Base-by-base conservation (phyloP, 225 moss, liverwort and hornwort genomes). In the Marchantia polymorpha region DNA sequence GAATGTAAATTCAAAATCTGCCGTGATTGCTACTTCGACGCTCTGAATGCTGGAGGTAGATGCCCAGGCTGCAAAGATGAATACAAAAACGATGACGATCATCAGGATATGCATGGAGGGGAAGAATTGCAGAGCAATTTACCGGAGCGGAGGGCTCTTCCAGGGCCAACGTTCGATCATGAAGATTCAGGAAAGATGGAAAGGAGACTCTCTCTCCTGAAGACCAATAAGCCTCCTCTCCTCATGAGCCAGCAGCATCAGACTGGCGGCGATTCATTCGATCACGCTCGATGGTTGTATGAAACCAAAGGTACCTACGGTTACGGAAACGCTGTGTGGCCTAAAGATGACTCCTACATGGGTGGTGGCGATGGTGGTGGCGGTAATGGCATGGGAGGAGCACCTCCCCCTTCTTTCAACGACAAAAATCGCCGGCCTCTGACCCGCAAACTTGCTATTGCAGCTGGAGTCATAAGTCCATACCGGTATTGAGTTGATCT, bases 31-130 rank as follows among this genome's bases (percentile, higher is more conserved):
- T 96, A 96, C 82, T 76, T 90, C 12, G 96, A 96, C 56, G 91
- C 92, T 0, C 79, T 96, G 50, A 83, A 60, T 31, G 83, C 87
- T 10, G 84, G 77, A 20, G 89, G 91, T 0, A 89, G 80, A 68
- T 96, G 96, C 79, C 96, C 96, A 0, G 96, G 96, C 8, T 96
- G 96, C 77, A 94, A 96, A 74, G 96, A 96, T 52, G 92, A 91
- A 49, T 96, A 93, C 73, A 87, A 85, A 71, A 83, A 66, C 8
- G 82, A 85, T 0, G 85, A 81, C 1, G 90, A 89, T 75, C 76
- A 73, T 52, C 63, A 72, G 65, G 72, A 76, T 47, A 4, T 29
- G 23, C 30, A 74, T 55, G 69, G 31, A 15, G 64, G 11, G 7
- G 77, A 77, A 0, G 20, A 70, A 26, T 82, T 80, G 67, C 85